phyloP scores from a whole-genome alignment of 768 basidiomycete genomes.

The Tricholoma terreum region DNA sequence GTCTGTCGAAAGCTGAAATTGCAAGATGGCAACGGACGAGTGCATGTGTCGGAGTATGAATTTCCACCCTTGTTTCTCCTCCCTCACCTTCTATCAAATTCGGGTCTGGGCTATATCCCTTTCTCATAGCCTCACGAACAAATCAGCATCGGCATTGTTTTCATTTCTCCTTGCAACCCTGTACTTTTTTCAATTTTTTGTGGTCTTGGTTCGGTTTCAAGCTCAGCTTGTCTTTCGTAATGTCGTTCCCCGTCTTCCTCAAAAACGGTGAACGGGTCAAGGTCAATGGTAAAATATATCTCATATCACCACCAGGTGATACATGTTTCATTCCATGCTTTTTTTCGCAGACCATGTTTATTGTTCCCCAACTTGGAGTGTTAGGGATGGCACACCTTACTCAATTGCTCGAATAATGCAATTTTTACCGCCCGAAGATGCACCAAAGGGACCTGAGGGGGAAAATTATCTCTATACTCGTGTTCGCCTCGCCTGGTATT shows the following conservation, averaged over 20 bases:
- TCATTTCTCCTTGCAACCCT: constrained; percentile 18
- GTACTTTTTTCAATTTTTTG: constrained; percentile 31
- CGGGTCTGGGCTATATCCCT: constrained; percentile 19
- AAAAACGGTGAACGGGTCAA: constrained; percentile 83
- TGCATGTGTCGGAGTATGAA: constrained; percentile 42
- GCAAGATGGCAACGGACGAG: constrained; percentile 3
- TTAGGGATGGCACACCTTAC: constrained; percentile 93
- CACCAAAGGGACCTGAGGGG: constrained; percentile 61
- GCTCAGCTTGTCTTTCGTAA: constrained; percentile 29
- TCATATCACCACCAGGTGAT: constrained; percentile 14
- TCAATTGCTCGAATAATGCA: constrained; percentile 96
- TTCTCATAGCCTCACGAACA: constrained; percentile 17
- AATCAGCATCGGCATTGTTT: constrained; percentile 17
- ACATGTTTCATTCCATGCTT: constrained; percentile 16
- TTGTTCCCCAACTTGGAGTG: constrained; percentile 89
- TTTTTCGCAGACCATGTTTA: constrained; percentile 89
- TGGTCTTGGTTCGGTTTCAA: constrained; percentile 26
- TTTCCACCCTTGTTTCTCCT: constrained; percentile 36
- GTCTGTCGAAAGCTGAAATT: background rate
- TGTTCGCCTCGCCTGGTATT: constrained; percentile 93
- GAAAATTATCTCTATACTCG: constrained; percentile 72
- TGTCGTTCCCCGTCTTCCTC: constrained; percentile 57
- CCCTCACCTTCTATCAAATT: constrained; percentile 34
- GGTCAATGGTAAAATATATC: constrained; percentile 68
- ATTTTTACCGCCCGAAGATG: constrained; percentile 80